Base-by-base conservation (phyloP, 352 stramenopile species). In the Phytopythium mirpurense region DNA sequence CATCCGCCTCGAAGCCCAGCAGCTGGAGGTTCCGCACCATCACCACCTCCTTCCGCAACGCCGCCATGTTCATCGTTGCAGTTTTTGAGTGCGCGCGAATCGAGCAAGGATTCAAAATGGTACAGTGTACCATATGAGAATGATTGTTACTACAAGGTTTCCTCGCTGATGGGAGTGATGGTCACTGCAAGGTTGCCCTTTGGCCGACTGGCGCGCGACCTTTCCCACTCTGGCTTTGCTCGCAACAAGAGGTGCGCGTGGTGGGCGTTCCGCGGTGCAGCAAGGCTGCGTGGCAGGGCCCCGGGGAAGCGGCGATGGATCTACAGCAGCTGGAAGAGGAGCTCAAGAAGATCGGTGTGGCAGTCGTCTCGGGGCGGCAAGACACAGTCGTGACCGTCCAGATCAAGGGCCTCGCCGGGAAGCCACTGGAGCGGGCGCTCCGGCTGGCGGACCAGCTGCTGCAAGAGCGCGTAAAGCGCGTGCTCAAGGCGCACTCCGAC, bases 311-410 rank as follows among this genome's bases (percentile, higher is more conserved):
- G 52, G 23, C 21, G 21, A 67, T 79, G 51, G 72, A 89, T 52
- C 55, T 88, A 19, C 71, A 66, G 21, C 57, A 56, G 9, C 57
- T 95, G 31, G 80, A 95, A 56, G 75, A 90, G 46, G 78, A 90
- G 70, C 74, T 95, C 19, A 87, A 90, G 53, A 88, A 85, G 54
- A 62, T 93, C 14, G 84, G 80, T 0, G 84, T 93, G 41, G 70
- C 34, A 23, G 76, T 95, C 52, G 70, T 90, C 14, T 91, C 79
- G 0, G 77, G 80, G 27, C 76, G 70, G 16, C 80, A 91, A 59
- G 77, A 90, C 51, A 93, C 80, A 0, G 62, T 95, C 56, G 71
- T 95, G 16, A 81, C 78, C 0, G 74, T 93, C 46, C 76, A 79
- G 59, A 88, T 92, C 53, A 83, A 88, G 51, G 81, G 82, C 0